phyloP scores from a whole-genome alignment of 768 basidiomycete genomes.

The Phylloporus sp. region DNA sequence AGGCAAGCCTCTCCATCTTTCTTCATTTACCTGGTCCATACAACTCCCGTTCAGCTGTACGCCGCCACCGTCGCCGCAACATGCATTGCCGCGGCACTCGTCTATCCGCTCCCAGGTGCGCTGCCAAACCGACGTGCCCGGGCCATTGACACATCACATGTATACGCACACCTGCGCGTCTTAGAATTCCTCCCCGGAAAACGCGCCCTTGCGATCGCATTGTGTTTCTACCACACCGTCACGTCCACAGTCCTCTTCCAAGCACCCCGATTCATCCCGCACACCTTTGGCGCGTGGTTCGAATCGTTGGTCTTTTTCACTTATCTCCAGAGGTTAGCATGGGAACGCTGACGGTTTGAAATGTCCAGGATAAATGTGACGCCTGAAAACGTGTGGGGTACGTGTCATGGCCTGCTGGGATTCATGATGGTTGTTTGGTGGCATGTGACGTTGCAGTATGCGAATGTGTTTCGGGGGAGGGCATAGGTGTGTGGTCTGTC shows the following conservation, averaged over 20 bases:
- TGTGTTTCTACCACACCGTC: slow-evolving; percentile 73
- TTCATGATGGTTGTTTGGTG: slow-evolving; percentile 77
- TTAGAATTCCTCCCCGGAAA: slow-evolving; percentile 83
- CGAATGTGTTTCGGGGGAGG: slow-evolving; percentile 35
- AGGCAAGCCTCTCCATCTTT: slow-evolving; percentile 41
- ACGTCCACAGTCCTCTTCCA: slow-evolving; percentile 72
- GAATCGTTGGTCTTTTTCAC: slow-evolving; percentile 50
- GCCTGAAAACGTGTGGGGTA: slow-evolving; percentile 73
- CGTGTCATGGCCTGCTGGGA: slow-evolving; percentile 65
- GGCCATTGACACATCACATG: neutral
- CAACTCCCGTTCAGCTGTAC: slow-evolving; percentile 50
- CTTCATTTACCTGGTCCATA: neutral
- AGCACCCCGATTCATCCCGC: slow-evolving; percentile 76
- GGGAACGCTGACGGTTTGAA: neutral
- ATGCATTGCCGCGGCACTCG: slow-evolving; percentile 61
- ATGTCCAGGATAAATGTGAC: slow-evolving; percentile 44
- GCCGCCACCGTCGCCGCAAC: slow-evolving; percentile 57
- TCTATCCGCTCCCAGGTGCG: slow-evolving; percentile 68
- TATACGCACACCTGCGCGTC: neutral
- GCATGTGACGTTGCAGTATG: slow-evolving; percentile 65
- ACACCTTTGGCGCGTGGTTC: slow-evolving; percentile 54
- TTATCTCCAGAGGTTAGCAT: neutral
- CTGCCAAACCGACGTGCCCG: neutral
- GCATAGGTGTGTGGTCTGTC: neutral
- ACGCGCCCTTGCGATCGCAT: slow-evolving; percentile 71